Percentiles rank a stretch among this genome's conserved stretches.
Conservation (phyloP, 371 early-diverging fungal genomes). For the Enterospora canceri region DNA sequence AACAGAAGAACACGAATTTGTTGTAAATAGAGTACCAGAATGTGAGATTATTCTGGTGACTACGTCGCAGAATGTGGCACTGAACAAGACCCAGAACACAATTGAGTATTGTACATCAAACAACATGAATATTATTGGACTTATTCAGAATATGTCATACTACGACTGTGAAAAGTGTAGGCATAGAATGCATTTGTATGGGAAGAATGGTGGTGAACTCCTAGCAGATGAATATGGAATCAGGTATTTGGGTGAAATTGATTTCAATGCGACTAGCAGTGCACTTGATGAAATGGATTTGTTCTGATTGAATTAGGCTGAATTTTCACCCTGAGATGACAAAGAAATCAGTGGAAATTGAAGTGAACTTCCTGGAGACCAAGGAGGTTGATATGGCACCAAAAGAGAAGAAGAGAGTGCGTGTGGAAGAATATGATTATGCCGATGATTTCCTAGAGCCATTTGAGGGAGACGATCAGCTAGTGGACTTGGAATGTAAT, state of each 20-base stretch:
- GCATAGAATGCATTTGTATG: conserved; percentile 35
- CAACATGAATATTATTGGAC: conserved; percentile 71
- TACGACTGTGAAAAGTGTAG: conserved; percentile 80
- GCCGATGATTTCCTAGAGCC: conserved; percentile 46
- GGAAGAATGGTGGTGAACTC: conserved; percentile 42
- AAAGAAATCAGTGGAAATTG: conserved; percentile 2
- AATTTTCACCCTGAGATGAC: no score
- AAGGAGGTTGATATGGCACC: conserved; percentile 40
- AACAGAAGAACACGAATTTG: conserved; percentile 78
- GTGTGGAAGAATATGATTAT: conserved; percentile 49
- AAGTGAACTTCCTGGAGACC: conserved; percentile 20
- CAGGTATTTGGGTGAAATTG: conserved; percentile 13
- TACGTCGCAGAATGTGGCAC: conserved; percentile 86
- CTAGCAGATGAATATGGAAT: conserved; percentile 41
- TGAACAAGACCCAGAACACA: conserved; percentile 83
- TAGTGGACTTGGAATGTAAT: conserved; percentile 43
- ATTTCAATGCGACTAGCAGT: no score
- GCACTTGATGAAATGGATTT: no score
- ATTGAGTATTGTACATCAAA: conserved; percentile 83
- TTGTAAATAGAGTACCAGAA: conserved; percentile 65
- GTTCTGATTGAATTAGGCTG: no score
- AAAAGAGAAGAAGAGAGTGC: conserved; percentile 26
- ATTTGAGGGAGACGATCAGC: conserved; percentile 44
- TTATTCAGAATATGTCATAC: conserved; percentile 94
- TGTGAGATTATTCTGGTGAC: conserved; percentile 71